Conservation (phyloP, 2,329 filamentous ascomycete species). For the Ceratocystis destructans region DNA sequence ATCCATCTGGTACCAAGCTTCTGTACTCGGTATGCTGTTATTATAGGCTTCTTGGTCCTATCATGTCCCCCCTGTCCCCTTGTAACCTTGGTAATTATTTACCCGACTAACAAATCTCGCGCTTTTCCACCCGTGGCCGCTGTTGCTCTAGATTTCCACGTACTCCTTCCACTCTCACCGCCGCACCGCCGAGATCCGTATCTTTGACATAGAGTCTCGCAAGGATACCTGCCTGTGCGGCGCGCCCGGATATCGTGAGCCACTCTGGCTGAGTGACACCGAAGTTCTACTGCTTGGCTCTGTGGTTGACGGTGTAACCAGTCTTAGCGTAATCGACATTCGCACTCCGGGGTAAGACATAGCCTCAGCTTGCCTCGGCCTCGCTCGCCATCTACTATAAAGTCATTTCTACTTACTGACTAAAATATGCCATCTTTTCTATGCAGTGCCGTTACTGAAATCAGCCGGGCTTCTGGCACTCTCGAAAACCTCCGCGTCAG, state of each 20-base stretch:
- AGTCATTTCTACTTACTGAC: not conserved
- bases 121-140: not conserved
- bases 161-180: conserved; percentile 70
- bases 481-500: conserved; percentile 48
- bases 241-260: conserved; percentile 51
- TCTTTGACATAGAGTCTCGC: conserved; percentile 51
- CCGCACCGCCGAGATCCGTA: conserved; percentile 52
- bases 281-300: conserved; percentile 44
- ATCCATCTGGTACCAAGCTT: conserved; percentile 47
- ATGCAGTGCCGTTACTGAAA: conserved; percentile 13
- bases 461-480: conserved; percentile 27
- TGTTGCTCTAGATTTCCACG: conserved; percentile 40
- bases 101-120: not conserved
- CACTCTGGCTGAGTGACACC: conserved; percentile 60
- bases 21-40: conserved; percentile 44
- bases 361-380: not conserved
- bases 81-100: not conserved
- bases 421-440: not conserved
- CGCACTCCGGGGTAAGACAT: conserved; percentile 14
- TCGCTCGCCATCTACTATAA: not conserved
- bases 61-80: too few species aligned
- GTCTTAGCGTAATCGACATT: conserved; percentile 30
- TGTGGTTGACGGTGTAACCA: conserved; percentile 35
- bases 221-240: conserved; percentile 52
- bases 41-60: not conserved